These are phyloP conservation scores for Selaginella tamariscina DNA, from an alignment of 75 land plant genomes.

Conservation along the genomic window DNA sequence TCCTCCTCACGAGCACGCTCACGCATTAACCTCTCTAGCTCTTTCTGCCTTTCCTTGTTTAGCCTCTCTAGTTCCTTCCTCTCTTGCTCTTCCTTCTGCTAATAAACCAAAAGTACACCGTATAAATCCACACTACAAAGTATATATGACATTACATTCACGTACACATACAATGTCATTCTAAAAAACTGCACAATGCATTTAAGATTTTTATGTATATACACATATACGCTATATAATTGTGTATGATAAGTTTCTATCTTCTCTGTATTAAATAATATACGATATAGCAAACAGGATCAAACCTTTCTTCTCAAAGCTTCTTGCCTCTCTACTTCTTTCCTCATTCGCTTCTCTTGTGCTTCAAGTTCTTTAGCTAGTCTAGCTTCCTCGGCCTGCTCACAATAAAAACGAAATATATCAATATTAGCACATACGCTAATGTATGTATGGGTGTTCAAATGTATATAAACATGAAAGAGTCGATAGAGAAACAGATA, in stretches of 20 bases:
- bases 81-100: constrained; percentile 74
- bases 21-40: constrained; percentile 71
- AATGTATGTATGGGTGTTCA: too few species aligned
- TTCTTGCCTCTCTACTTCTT: constrained; percentile 77
- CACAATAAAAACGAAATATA: neutral
- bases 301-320: constrained; percentile 63
- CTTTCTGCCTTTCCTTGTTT: constrained; percentile 69
- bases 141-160: too few species aligned
- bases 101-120: neutral
- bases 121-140: neutral
- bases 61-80: constrained; percentile 68
- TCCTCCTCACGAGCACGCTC: constrained; percentile 76
- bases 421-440: neutral
- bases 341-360: constrained; percentile 51
- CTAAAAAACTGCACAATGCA: too few species aligned
- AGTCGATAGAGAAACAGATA: too few species aligned
- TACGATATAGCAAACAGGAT: neutral
- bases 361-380: constrained; percentile 63
- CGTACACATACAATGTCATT: too few species aligned
- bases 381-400: constrained; percentile 73
- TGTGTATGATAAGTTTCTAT: neutral
- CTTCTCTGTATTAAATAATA: neutral
- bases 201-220: too few species aligned
- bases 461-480: too few species aligned
- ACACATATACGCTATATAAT: neutral